Conservation (phyloP, 208 protist genomes). For the Acanthamoeba divionensis region DNA sequence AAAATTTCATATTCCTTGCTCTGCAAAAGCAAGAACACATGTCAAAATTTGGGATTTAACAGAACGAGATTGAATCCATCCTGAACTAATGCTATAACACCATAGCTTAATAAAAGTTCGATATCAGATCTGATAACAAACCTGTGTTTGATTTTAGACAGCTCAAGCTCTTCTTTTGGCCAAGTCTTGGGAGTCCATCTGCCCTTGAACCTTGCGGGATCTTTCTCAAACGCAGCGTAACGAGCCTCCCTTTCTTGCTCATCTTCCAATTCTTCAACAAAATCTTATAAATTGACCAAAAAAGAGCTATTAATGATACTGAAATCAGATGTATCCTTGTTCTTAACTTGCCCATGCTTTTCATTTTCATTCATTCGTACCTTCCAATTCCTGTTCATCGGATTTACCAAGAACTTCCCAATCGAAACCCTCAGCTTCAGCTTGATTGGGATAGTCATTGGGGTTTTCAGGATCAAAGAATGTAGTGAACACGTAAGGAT, state of each 20-base stretch:
- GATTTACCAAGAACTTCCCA: background rate
- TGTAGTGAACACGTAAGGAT: slow-evolving; percentile 1
- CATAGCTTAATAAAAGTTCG: too few species aligned
- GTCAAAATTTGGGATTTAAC: too few species aligned
- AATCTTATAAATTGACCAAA: background rate
- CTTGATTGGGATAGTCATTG: slow-evolving; percentile 11
- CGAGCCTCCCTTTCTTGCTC: slow-evolving; percentile 35
- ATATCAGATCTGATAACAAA: too few species aligned
- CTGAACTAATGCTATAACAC: too few species aligned
- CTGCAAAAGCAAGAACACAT: too few species aligned
- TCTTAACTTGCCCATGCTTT: background rate
- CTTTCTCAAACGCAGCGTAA: background rate
- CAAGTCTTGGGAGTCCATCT: slow-evolving; percentile 9
- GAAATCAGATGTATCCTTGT: background rate
- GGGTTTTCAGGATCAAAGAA: slow-evolving; percentile 49
- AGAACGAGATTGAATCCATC: too few species aligned
- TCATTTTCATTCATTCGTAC: background rate
- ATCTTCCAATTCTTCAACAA: background rate
- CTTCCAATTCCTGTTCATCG: background rate
- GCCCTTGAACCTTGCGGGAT: slow-evolving; percentile 41
- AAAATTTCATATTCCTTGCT: background rate
- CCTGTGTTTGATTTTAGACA: slow-evolving; percentile 36
- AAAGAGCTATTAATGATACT: background rate
- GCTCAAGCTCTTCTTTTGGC: slow-evolving; percentile 26
- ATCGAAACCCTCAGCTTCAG: background rate